These are phyloP conservation scores for Rubia tinctorum DNA, from an alignment of 305 asterid genomes.

Conservation along the genomic window DNA sequence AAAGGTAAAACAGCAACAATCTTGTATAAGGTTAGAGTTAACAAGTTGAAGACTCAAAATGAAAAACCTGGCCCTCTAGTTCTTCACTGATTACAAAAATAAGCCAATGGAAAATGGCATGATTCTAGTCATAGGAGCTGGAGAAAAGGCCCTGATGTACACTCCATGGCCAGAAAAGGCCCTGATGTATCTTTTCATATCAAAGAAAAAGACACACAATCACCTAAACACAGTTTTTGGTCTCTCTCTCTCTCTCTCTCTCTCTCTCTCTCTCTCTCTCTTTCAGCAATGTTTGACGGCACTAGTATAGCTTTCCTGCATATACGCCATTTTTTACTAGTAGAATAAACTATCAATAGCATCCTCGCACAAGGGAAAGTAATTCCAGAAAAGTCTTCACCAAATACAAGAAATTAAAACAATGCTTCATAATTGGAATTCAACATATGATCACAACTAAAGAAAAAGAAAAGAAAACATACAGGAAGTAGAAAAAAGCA, in stretches of 20 bases:
- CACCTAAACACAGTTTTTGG: background rate
- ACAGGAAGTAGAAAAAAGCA: slow-evolving; percentile 91
- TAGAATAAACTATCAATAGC: too few species aligned
- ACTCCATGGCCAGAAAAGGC: background rate
- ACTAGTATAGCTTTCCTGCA: too few species aligned
- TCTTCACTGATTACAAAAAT: background rate
- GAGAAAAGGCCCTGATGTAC: background rate
- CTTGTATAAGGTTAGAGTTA: background rate
- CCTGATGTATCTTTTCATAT: too few species aligned
- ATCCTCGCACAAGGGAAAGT: too few species aligned
- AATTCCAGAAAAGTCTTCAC: too few species aligned
- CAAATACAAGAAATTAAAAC: too few species aligned
- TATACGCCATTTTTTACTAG: too few species aligned
- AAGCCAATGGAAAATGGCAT: background rate
- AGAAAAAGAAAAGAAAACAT: slow-evolving; percentile 12
- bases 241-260: background rate
- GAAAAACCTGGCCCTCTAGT: background rate
- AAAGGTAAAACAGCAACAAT: background rate
- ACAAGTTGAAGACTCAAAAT: background rate
- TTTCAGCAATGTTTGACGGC: too few species aligned
- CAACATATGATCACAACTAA: background rate
- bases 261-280: too few species aligned
- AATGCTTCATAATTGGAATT: background rate
- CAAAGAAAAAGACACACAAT: background rate
- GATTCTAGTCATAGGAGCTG: background rate